Base-by-base conservation (phyloP, 768 basidiomycete genomes). In the Lyophyllum decastes region DNA sequence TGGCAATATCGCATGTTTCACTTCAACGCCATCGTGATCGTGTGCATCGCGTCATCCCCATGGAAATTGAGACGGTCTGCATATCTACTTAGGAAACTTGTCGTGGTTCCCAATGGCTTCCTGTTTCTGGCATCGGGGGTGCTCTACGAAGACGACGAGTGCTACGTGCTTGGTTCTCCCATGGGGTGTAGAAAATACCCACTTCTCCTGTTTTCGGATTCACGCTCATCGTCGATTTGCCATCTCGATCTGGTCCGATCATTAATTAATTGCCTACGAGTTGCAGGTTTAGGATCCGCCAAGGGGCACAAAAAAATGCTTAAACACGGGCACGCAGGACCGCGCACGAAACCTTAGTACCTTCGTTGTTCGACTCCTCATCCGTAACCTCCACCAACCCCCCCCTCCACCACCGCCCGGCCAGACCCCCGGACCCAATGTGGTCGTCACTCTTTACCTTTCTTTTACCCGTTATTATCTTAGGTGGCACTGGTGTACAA, bases 381-480 rank as follows among this genome's bases (percentile, higher is more conserved):
- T 44, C 45, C 6, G 8, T 49, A 10, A 30, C 45, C 33, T 45
- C 40, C 9, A 41, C 4, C 40, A 30, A 1, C 49, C 25, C 59
- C 47, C 53, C 26, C 44, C 11, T 58, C 49, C 54, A 45, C 46
- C 14, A 51, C 45, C 54, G 45, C 44, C n/a, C 51, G 59, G 63
- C 61, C 61, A 60, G 59, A 54, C n/a, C 35, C 54, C 48, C 49
- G 57, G 61, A 61, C 49, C 35, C 49, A 60, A 72, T 73, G 72
- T 62, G 62, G 62, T 50, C 61, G 63, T 63, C 70, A 66, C 65
- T 70, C 74, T 59, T 73, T 68, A 55, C 48, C 50, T 22, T 66
- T 49, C 55, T 61, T 49, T 34, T 61, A 47, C 26, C 62, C 55
- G 49, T 62, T 68, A 47, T 68, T 57, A 25, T 64, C 57, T 40